These are phyloP conservation scores for Boletus barrowsii DNA, from an alignment of 768 basidiomycete genomes.

Conservation along the genomic window DNA sequence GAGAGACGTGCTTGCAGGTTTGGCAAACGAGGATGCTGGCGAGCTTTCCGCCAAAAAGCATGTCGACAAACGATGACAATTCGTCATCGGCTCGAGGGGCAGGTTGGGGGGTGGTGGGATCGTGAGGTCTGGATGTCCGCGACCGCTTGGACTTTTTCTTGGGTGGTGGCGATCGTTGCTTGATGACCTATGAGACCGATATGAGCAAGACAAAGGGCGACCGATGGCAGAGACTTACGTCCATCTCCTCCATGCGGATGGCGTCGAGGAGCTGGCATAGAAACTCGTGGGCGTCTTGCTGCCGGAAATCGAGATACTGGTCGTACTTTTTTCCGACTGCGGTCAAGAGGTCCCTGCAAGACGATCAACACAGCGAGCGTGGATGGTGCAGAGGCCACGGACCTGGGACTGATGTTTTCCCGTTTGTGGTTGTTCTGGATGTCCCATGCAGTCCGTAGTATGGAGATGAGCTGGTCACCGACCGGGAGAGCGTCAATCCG, in stretches of 20 bases:
- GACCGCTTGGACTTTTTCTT: slow-evolving; percentile 34
- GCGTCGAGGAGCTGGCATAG: slow-evolving; percentile 85
- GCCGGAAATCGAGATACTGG: slow-evolving; percentile 91
- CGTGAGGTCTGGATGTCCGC: neutral
- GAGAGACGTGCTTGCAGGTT: slow-evolving; percentile 88
- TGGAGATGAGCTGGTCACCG: slow-evolving; percentile 61
- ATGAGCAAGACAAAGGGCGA: neutral
- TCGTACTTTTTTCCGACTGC: slow-evolving; percentile 83
- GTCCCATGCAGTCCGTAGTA: slow-evolving; percentile 64
- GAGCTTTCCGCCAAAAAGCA: slow-evolving; percentile 86
- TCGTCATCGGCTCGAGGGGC: slow-evolving; percentile 32
- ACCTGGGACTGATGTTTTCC: slow-evolving; percentile 67
- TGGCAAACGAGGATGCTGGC: slow-evolving; percentile 93
- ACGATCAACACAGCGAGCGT: neutral
- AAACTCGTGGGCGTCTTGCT: slow-evolving; percentile 96
- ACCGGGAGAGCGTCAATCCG: slow-evolving; percentile 65
- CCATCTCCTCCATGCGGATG: slow-evolving; percentile 92
- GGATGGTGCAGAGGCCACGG: slow-evolving; percentile 25
- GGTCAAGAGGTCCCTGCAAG: slow-evolving; percentile 54
- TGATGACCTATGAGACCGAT: slow-evolving; percentile 60
- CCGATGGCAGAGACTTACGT: slow-evolving; percentile 47
- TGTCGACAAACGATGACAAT: slow-evolving; percentile 76
- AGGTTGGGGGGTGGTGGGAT: neutral
- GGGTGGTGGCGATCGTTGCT: slow-evolving; percentile 53
- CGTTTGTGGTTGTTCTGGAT: slow-evolving; percentile 50